Evolutionary conservation across 2,329 filamentous ascomycete genomes (phyloP).

Genomic region (Hypoxylon sp.): DNA sequence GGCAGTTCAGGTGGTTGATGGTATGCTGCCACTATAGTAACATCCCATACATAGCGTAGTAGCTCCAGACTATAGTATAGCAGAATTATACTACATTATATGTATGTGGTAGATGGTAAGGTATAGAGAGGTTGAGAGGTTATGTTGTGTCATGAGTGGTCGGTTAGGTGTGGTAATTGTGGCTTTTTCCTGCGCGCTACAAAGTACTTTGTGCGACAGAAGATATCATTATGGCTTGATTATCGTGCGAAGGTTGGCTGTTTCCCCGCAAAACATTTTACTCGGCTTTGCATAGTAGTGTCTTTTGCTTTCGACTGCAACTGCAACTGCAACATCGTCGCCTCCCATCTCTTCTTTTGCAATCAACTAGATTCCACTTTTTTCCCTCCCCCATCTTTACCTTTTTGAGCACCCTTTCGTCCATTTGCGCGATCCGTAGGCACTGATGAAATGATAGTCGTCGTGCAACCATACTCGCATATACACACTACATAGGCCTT

Average conservation of each 20-base stretch:
- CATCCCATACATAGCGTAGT: conserved; percentile 25
- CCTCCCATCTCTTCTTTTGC: conserved; percentile 7
- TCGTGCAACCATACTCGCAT: conserved; percentile 41
- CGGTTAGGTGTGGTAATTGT: conserved; percentile 20
- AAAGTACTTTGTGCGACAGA: conserved; percentile 31
- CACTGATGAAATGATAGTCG: conserved; percentile 36
- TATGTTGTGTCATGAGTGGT: conserved; percentile 22
- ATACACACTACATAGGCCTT: conserved; percentile 34
- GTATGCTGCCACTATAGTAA: conserved; percentile 27
- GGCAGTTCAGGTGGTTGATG: conserved; percentile 35
- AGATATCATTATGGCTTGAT: conserved; percentile 44
- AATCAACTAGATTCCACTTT: conserved; percentile 19
- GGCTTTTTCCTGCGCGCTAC: conserved; percentile 23
- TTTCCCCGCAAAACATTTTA: conserved; percentile 42
- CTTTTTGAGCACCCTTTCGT: conserved; percentile 24
- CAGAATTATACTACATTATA: background rate
- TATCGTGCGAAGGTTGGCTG: conserved; percentile 40
- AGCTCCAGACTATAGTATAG: background rate
- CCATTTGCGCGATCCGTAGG: conserved; percentile 35
- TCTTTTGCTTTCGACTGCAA: conserved; percentile 26
- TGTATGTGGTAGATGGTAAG: conserved; percentile 16
- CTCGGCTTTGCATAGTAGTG: conserved; percentile 23
- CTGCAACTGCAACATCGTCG: conserved; percentile 21
- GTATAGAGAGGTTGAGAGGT: background rate
- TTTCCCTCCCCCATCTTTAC: conserved; percentile 7